These are phyloP conservation scores for Tetraselmis striata DNA, from an alignment of 139 green algal species.

Conservation along the genomic window DNA sequence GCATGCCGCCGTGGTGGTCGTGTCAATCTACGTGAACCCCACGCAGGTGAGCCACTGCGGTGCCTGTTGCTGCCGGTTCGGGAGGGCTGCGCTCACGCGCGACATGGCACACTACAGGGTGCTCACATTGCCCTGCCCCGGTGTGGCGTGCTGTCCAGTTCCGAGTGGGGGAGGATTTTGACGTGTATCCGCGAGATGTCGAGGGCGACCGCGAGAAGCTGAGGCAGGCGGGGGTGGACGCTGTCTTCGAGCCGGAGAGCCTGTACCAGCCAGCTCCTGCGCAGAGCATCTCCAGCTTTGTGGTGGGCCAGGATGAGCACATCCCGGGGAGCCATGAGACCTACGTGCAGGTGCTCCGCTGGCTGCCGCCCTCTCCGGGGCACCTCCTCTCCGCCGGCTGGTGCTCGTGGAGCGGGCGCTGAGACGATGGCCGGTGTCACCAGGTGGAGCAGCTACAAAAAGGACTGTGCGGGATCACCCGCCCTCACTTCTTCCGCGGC, in stretches of 20 bases:
- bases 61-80: no score
- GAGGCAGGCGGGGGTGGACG: constrained; percentile 44
- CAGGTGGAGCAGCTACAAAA: constrained; percentile 73
- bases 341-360: constrained; percentile 49
- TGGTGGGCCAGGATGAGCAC: constrained; percentile 44
- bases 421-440: no score
- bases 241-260: constrained; percentile 71
- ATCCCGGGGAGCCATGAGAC: constrained; percentile 66
- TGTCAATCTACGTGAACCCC: constrained; percentile 96
- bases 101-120: no score
- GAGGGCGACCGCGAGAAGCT: constrained; percentile 71
- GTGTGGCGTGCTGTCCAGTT: constrained; percentile 81
- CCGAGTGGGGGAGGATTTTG: constrained; percentile 87
- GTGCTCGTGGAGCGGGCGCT: no score
- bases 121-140: no score
- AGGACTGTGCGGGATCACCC: constrained; percentile 69
- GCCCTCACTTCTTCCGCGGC: constrained; percentile 95
- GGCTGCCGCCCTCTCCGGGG: no score
- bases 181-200: constrained; percentile 75
- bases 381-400: no score
- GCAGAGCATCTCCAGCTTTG: constrained; percentile 31
- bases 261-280: constrained; percentile 54
- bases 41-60: constrained; percentile 58
- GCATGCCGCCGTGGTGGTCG: constrained; percentile 74
- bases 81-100: no score